phyloP scores from a whole-genome alignment of 169 alveolate genomes.

The Plasmodium inui region DNA sequence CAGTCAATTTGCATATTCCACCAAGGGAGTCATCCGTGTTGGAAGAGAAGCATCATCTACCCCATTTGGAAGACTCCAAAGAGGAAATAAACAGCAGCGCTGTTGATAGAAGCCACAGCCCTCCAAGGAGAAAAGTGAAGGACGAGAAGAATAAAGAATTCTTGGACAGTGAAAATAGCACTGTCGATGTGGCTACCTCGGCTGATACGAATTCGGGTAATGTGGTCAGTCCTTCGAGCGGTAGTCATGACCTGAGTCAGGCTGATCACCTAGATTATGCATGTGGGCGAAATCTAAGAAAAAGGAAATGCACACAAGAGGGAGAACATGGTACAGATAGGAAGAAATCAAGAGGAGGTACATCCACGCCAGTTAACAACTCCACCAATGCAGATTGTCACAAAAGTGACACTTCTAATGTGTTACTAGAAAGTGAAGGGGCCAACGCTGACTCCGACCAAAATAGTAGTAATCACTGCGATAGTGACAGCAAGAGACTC shows the following conservation, averaged over 20 bases:
- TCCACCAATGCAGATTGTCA: background rate
- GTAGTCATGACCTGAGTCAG: background rate
- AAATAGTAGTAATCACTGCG: background rate
- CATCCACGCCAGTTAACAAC: background rate
- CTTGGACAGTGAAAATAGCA: background rate
- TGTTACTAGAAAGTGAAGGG: background rate
- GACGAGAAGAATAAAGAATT: background rate
- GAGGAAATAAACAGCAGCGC: background rate
- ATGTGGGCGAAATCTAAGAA: background rate
- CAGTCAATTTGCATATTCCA: background rate
- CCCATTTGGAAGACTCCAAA: background rate
- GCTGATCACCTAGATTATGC: background rate
- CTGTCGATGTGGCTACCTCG: background rate
- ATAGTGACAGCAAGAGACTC: background rate
- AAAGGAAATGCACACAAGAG: background rate
- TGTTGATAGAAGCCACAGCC: background rate
- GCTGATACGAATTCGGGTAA: background rate
- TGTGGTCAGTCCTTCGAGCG: background rate
- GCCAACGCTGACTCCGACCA: background rate
- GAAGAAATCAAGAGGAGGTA: background rate
- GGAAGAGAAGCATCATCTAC: background rate
- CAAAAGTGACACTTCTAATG: background rate
- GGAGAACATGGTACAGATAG: background rate
- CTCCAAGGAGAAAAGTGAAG: background rate
- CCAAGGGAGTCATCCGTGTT: background rate